Base-by-base conservation (phyloP, 371 early-diverging fungal genomes). In the Apophysomyces trapeziformis region DNA sequence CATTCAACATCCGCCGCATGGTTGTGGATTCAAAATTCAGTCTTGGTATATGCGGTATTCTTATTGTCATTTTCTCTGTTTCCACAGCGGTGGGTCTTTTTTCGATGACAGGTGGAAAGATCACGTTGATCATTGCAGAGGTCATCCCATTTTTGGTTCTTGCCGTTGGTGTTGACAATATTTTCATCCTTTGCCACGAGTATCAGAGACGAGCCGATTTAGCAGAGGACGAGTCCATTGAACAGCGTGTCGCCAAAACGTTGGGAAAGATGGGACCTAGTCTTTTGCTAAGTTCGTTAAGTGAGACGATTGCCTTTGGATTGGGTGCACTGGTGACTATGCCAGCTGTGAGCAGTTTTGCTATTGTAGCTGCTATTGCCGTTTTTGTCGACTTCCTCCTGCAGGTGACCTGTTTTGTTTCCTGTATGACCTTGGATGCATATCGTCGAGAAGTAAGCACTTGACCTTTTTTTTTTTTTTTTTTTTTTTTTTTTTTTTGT, bases 131-230 rank as follows among this genome's bases (percentile, higher is more conserved):
- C 64, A 90, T 92, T 68, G 92, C 91, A 5, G 93, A 92, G 63
- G 93, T 92, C 8, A 90, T 92, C 59, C 93, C 93, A 0, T 92
- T 92, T 68, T 73, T 92, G 56, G 92, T 92, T 4, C 69, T 92
- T n/a, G 92, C 92, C 7, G 89, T 92, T 0, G 93, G 93, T 46
- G 93, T 92, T 0, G 93, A 92, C 69, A 92, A 92, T 61, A 89
- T 92, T 38, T 92, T 92, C 68, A 87, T 92, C 50, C 79, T 92
- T 6, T 87, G 87, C 50, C 87, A 92, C 45, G 89, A 88, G 66
- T 89, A 87, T 70, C 84, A 83, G 26, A 70, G 90, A 38, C 80
- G 87, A 26, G 68, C 63, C 8, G 76, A 66, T 14, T 32, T 68
- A n/a, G 66, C 41, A 0, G 57, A 69, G 16, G 76, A 74, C 1